Evolutionary conservation across 257 asterid species (phyloP), one percentile per base, ranked within the genome.

Genomic region (Mitragyna speciosa): DNA sequence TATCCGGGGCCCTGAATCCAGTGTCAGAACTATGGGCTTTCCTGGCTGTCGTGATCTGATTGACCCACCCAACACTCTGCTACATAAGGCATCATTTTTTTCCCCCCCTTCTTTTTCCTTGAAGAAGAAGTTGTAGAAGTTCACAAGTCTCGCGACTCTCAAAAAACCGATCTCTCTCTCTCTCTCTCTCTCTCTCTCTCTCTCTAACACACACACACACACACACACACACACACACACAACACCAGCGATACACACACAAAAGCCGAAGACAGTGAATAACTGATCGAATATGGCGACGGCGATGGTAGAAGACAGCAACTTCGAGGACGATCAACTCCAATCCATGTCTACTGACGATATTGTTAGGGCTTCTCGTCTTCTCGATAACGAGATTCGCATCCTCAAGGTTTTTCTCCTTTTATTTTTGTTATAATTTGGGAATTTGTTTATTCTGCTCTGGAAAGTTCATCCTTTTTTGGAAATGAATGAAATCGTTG

Each of bases 321-420:
- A 81, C 75, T 89, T 92, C 74, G 98, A 93, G 80, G 97, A 93
- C 36, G 97, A 93, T 70, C 95, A 91, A 87, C 84, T 95, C 0
- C 65, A 90, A 0, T 81, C 97, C 14, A 95, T 95, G 98, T 87
- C 90, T n/a, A 91, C 95, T 0, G 98, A 95, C 4, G 99, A 95
- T 74, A 84, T 95, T 66, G 78, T 71, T 78, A 92, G 98, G 83
- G 96, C 95, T 76, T 95, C 99, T 76, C 96, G 99, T 64, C 93
- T 95, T 24, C 95, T 95, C 49, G 98, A 93, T 78, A 95, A 87
- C 72, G 97, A 95, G 82, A 89, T 92, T 78, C 93, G 98, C 56
- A 85, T 92, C 80, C 88, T 87, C 78, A 93, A 90, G 98, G 98
- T 94, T 76, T 33, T 17, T 16, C 6, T 65, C 22, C 76, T 9